Conservation (phyloP, 805 yeast genomes). For the Metschnikowia lachancei region DNA sequence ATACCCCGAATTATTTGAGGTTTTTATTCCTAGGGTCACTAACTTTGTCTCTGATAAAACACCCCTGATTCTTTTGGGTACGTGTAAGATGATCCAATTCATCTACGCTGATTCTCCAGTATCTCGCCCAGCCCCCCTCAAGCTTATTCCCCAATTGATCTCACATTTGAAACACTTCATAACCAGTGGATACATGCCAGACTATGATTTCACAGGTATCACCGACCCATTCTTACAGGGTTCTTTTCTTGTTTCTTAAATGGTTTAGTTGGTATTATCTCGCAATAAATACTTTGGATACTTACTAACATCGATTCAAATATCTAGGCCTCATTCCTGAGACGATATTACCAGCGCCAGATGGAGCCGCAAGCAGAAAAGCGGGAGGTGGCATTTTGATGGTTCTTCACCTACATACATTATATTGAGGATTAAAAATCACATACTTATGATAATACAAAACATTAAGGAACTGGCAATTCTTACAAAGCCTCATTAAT, state of each 20-base stretch:
- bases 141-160: slow-evolving; percentile 43
- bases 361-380: no score
- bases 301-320: no score
- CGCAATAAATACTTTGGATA: no score
- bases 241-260: slow-evolving; percentile 61
- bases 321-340: no score
- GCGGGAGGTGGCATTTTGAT: no score
- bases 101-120: slow-evolving; percentile 39
- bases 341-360: no score
- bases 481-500: no score
- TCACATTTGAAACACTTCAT: slow-evolving; percentile 61
- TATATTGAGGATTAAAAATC: no score
- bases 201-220: slow-evolving; percentile 80
- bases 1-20: slow-evolving; percentile 75
- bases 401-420: no score
- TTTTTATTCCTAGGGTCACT: slow-evolving; percentile 58
- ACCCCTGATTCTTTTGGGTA: slow-evolving; percentile 68
- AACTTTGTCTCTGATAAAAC: slow-evolving; percentile 55
- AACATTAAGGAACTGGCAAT: no score
- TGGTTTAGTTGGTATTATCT: no score
- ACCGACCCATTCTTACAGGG: slow-evolving; percentile 90
- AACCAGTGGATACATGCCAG: slow-evolving; percentile 73
- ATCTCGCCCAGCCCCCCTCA: slow-evolving; percentile 33
- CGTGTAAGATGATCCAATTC: slow-evolving; percentile 54
- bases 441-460: no score